Evolutionary conservation across 2,329 filamentous ascomycete genomes (phyloP).

Genomic region (Phialophora macrospora): DNA sequence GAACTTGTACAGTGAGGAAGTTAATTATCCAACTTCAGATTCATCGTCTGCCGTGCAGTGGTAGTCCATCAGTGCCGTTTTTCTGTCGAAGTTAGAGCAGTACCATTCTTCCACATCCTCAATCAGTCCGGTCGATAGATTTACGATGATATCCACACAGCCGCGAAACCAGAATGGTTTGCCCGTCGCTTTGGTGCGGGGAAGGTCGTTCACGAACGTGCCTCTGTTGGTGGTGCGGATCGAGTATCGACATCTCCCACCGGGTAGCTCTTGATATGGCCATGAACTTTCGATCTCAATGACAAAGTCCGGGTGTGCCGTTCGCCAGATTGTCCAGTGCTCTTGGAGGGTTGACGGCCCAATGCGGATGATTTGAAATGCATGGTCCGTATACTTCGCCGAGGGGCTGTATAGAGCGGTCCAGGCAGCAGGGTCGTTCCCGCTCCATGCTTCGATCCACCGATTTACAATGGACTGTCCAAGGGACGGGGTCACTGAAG

Average conservation of each 20-base stretch:
- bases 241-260: conserved; percentile 5
- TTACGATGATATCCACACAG: not conserved
- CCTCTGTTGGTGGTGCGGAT: conserved; percentile 1
- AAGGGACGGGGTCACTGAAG: conserved; percentile 1
- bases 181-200: conserved; percentile 5
- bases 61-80: not conserved
- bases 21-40: not conserved
- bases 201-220: conserved; percentile 9
- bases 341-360: not conserved
- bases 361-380: conserved; percentile 14
- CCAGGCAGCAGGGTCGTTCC: conserved; percentile 12
- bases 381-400: conserved; percentile 11
- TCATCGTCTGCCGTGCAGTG: conserved; percentile 3
- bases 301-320: conserved; percentile 2
- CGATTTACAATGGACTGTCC: conserved; percentile 4
- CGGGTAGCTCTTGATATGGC: conserved; percentile 1
- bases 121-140: conserved; percentile 5
- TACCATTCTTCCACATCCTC: conserved; percentile 14
- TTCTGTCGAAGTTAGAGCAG: conserved; percentile 10
- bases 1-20: not conserved
- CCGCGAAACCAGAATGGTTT: conserved; percentile 10
- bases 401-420: conserved; percentile 3
- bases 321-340: conserved; percentile 11
- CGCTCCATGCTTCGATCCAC: conserved; percentile 5
- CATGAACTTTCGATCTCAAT: not conserved